These are phyloP conservation scores for Orobanche coerulescens DNA, from an alignment of 257 asterid species.

Conservation along the genomic window DNA sequence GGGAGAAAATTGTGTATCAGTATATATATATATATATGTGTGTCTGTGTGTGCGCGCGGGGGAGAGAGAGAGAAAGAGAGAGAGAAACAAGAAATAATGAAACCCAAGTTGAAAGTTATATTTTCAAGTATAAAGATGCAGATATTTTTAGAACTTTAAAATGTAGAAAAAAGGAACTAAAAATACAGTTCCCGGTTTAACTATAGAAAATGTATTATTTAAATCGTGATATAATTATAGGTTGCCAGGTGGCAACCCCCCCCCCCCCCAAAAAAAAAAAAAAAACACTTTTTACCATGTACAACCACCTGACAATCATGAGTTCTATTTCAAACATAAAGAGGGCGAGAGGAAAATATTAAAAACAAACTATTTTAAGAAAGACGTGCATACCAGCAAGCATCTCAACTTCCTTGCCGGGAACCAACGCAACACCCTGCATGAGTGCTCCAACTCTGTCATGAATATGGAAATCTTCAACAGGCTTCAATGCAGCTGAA, in stretches of 20 bases:
- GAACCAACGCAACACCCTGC: conserved; percentile 49
- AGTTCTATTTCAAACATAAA: neutral
- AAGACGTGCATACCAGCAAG: conserved; percentile 55
- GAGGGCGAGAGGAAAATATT: conserved; percentile 5
- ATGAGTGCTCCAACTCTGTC: conserved; percentile 71
- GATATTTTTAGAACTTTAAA: neutral
- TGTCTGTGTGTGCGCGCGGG: no score
- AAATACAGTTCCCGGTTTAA: neutral
- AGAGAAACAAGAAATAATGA: neutral
- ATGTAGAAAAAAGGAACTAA: neutral
- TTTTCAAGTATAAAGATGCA: conserved; percentile 14
- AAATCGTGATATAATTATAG: neutral
- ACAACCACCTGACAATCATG: conserved; percentile 15
- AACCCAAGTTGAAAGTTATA: neutral
- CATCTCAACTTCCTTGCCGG: conserved; percentile 80
- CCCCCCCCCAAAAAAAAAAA: no score
- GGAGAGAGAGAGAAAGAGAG: neutral
- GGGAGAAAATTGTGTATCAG: conserved; percentile 9
- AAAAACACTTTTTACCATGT: neutral
- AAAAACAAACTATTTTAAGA: conserved; percentile 1
- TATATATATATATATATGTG: neutral
- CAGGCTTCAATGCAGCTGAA: conserved; percentile 27
- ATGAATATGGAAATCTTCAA: conserved; percentile 52
- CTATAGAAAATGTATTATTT: neutral
- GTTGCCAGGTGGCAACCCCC: conserved; percentile 1